A percentile compares a stretch with the other conserved stretches of the same genome.
Conservation (phyloP, 176 grass and related monocot species). For the Oryza australiensis region DNA sequence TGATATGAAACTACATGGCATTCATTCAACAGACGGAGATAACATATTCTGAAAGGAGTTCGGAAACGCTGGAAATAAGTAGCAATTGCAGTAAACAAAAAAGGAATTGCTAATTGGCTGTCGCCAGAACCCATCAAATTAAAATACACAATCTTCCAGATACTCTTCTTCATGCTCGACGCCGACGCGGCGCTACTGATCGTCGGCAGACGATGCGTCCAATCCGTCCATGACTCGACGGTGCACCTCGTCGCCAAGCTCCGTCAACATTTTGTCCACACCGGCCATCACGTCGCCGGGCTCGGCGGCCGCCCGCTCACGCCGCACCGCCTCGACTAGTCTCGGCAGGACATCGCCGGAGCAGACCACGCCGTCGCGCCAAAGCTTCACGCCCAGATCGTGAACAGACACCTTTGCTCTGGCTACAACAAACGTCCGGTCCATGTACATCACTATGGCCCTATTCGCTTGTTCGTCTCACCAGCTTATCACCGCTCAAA, state of each 20-base stretch:
- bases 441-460: constrained; percentile 24
- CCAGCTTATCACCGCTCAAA: too few species aligned
- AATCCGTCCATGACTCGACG: not conserved
- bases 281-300: not conserved
- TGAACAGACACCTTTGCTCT: not conserved
- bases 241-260: constrained; percentile 12
- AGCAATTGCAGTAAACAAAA: too few species aligned
- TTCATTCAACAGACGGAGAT: too few species aligned
- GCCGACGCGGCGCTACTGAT: too few species aligned
- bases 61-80: too few species aligned
- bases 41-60: too few species aligned
- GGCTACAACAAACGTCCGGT: not conserved
- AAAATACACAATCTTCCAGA: too few species aligned
- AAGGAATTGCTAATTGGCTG: too few species aligned
- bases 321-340: not conserved
- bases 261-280: not conserved
- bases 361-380: constrained; percentile 11
- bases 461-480: too few species aligned
- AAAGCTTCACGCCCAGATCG: constrained; percentile 18
- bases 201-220: not conserved
- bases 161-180: too few species aligned
- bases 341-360: constrained; percentile 13
- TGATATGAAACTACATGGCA: too few species aligned
- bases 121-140: too few species aligned
- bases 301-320: not conserved